Percentiles rank a stretch among this genome's conserved stretches.
phyloP scores from a whole-genome alignment of 805 yeast genomes.

The Zygosaccharomyces pseudorouxii region DNA sequence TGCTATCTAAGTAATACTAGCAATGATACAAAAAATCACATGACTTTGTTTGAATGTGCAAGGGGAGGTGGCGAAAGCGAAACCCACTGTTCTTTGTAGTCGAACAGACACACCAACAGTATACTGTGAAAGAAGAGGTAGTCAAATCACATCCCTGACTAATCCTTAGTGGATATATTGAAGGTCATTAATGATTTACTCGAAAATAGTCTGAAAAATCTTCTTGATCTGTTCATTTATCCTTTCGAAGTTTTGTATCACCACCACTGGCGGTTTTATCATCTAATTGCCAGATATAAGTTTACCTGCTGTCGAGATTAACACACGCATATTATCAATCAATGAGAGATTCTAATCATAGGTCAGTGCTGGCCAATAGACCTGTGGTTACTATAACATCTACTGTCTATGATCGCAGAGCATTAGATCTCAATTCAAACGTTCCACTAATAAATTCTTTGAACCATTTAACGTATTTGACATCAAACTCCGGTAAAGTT shows the following conservation, averaged over 20 bases:
- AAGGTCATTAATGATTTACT: background rate
- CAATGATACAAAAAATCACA: background rate
- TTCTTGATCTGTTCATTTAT: background rate
- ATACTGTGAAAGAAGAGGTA: background rate
- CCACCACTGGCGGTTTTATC: background rate
- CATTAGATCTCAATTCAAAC: constrained; percentile 84
- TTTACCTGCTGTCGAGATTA: background rate
- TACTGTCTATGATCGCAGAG: constrained; percentile 84
- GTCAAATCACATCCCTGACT: background rate
- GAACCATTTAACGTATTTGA: constrained; percentile 82
- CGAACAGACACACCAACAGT: background rate
- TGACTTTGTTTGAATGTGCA: background rate
- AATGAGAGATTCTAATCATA: constrained; percentile 89
- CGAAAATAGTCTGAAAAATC: background rate
- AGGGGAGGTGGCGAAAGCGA: constrained; percentile 7
- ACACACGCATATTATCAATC: background rate
- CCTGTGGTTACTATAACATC: constrained; percentile 93
- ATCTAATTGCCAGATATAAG: background rate
- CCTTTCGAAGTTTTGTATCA: too few species aligned
- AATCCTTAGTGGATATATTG: background rate
- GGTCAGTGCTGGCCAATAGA: constrained; percentile 69
- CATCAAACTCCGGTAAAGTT: constrained; percentile 81
- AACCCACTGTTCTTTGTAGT: background rate
- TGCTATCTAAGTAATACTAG: background rate
- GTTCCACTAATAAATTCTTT: constrained; percentile 87